Conservation (phyloP, 2,329 filamentous ascomycete genomes). For the Colletotrichum sp. region DNA sequence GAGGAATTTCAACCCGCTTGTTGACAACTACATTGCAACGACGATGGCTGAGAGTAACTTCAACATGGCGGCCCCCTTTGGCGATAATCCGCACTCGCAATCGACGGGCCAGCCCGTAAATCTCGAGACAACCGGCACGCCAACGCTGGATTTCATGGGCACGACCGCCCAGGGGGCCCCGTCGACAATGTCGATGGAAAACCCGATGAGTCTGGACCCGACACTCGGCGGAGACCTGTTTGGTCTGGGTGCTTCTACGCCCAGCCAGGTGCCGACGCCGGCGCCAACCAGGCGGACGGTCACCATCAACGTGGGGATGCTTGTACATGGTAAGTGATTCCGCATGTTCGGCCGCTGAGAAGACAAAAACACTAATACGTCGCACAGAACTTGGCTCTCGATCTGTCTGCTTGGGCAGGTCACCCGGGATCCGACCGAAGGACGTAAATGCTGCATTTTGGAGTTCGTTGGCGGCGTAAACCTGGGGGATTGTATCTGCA, state of each 20-base stretch:
- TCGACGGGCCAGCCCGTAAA: neutral
- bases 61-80: neutral
- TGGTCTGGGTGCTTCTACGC: neutral
- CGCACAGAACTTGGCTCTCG: slow-evolving; percentile 36
- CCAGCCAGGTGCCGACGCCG: neutral
- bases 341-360: neutral
- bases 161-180: neutral
- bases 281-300: slow-evolving; percentile 31
- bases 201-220: neutral
- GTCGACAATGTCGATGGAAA: neutral
- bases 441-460: slow-evolving; percentile 32
- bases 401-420: slow-evolving; percentile 43
- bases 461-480: slow-evolving; percentile 1
- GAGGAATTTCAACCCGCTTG: neutral
- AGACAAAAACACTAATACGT: neutral
- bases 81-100: fast-evolving
- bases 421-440: slow-evolving; percentile 41
- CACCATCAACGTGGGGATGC: slow-evolving; percentile 36
- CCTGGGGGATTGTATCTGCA: neutral
- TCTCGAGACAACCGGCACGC: neutral
- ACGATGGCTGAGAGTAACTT: neutral
- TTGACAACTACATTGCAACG: neutral
- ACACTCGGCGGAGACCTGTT: neutral
- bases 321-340: slow-evolving; percentile 29
- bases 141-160: neutral